phyloP scores from a whole-genome alignment of 1,284 basidiomycete species.

The Microbotryum saponariae region DNA sequence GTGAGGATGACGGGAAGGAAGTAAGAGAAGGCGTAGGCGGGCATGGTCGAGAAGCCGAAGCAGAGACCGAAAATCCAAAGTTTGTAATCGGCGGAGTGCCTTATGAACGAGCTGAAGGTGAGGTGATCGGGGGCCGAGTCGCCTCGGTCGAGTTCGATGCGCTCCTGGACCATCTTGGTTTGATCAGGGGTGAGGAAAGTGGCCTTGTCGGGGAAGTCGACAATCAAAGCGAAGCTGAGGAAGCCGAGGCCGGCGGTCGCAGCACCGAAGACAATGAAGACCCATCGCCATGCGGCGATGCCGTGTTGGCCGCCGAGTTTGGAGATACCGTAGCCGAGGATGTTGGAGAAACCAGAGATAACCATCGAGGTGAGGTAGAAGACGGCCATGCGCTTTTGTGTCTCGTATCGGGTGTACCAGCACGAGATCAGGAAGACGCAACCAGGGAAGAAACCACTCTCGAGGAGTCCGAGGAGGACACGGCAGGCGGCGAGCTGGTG shows the following conservation, averaged over 20 bases:
- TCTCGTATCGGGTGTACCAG: slow-evolving; percentile 47
- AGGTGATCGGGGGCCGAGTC: slow-evolving; percentile 43
- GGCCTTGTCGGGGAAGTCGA: slow-evolving; percentile 47
- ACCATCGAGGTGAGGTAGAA: slow-evolving; percentile 45
- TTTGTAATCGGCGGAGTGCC: slow-evolving; percentile 42
- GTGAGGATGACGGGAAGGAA: slow-evolving; percentile 45
- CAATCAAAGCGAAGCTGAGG: slow-evolving; percentile 2
- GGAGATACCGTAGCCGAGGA: slow-evolving; percentile 42
- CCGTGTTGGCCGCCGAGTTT: slow-evolving; percentile 32
- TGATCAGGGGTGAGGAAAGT: slow-evolving; percentile 44
- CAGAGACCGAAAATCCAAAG: slow-evolving; percentile 45
- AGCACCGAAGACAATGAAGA: slow-evolving; percentile 35
- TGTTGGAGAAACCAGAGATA: slow-evolving; percentile 44
- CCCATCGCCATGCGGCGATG: slow-evolving; percentile 38
- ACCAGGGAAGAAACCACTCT: slow-evolving; percentile 37
- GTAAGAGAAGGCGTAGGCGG: slow-evolving; percentile 36
- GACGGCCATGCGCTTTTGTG: slow-evolving; percentile 41
- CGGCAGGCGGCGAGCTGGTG: slow-evolving; percentile 41
- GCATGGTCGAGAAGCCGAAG: slow-evolving; percentile 35
- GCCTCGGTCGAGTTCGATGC: slow-evolving; percentile 45
- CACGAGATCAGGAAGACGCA: slow-evolving; percentile 43
- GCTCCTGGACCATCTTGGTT: slow-evolving; percentile 40
- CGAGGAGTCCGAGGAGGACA: slow-evolving; percentile 43
- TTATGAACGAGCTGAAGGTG: slow-evolving; percentile 39
- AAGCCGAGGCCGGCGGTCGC: slow-evolving; percentile 40